These are phyloP conservation scores for Pestalotiopsis sp. DNA, from an alignment of 2,329 filamentous ascomycete species.

Conservation along the genomic window DNA sequence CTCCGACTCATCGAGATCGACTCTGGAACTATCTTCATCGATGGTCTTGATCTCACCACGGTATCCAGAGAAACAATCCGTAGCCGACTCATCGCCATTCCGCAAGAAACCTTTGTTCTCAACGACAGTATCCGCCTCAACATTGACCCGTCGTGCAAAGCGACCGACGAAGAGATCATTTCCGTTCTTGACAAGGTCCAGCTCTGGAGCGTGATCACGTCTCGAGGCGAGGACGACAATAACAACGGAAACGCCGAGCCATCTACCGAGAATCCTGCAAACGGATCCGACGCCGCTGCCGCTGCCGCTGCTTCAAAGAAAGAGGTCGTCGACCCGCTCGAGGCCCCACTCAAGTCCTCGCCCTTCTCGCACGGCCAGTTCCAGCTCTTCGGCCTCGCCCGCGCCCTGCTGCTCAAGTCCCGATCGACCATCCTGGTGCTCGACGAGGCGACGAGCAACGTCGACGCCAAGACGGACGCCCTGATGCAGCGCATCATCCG, in stretches of 20 bases:
- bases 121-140: conserved; percentile 7
- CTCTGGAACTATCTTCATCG: conserved; percentile 7
- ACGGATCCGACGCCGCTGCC: neutral
- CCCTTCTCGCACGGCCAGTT: conserved; percentile 11
- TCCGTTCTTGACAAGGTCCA: conserved; percentile 6
- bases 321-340: neutral
- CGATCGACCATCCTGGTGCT: conserved; percentile 1
- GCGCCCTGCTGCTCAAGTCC: conserved; percentile 2
- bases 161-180: neutral
- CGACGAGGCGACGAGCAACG: conserved; percentile 10
- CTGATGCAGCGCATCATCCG: conserved; percentile 7
- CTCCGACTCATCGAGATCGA: conserved; percentile 7
- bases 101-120: conserved; percentile 8
- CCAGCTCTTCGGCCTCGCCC: conserved; percentile 10
- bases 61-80: neutral
- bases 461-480: conserved; percentile 7
- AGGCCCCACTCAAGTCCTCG: neutral
- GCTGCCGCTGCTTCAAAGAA: neutral
- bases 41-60: conserved; percentile 1
- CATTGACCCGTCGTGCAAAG: conserved; percentile 6
- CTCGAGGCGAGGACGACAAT: neutral
- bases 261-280: neutral
- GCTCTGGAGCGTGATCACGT: conserved; percentile 10
- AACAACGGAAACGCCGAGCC: neutral
- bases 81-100: neutral